Percentiles rank a stretch among this genome's conserved stretches.
phyloP scores from a whole-genome alignment of 2,329 filamentous ascomycete genomes.

The Aspergillus unguis region DNA sequence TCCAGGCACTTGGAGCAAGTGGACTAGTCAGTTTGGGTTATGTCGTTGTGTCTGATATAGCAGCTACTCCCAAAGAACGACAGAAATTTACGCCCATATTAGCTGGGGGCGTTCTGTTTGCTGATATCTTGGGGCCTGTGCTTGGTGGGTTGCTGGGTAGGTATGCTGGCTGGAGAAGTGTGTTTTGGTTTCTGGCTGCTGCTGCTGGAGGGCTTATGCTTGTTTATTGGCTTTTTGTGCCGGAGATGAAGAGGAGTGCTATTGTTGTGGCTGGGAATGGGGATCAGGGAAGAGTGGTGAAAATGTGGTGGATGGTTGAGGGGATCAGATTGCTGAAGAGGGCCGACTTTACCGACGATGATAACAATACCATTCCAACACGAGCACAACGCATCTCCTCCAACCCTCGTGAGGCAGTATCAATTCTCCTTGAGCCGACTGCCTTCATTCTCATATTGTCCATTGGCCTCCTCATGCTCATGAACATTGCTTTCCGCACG shows the following conservation, averaged over 20 bases:
- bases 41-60: conserved; percentile 69
- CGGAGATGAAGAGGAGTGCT: conserved; percentile 43
- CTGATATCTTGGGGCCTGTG: conserved; percentile 54
- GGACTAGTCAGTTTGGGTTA: conserved; percentile 68
- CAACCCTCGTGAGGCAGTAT: conserved; percentile 44
- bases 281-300: conserved; percentile 25
- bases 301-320: conserved; percentile 18
- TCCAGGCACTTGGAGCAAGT: conserved; percentile 52
- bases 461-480: conserved; percentile 32
- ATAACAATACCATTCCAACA: conserved; percentile 12
- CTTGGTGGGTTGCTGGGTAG: conserved; percentile 63
- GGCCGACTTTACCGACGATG: neutral
- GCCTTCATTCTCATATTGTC: conserved; percentile 34
- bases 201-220: conserved; percentile 45
- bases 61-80: conserved; percentile 66
- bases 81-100: conserved; percentile 66
- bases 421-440: conserved; percentile 40
- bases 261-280: conserved; percentile 29
- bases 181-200: conserved; percentile 68
- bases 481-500: conserved; percentile 40
- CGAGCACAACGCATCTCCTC: conserved; percentile 38
- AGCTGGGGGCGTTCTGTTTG: conserved; percentile 51
- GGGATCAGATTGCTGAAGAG: neutral
- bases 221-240: conserved; percentile 54
- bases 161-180: conserved; percentile 64